phyloP scores from a whole-genome alignment of 1,139 yeast genomes.

The Candida glucosophila region DNA sequence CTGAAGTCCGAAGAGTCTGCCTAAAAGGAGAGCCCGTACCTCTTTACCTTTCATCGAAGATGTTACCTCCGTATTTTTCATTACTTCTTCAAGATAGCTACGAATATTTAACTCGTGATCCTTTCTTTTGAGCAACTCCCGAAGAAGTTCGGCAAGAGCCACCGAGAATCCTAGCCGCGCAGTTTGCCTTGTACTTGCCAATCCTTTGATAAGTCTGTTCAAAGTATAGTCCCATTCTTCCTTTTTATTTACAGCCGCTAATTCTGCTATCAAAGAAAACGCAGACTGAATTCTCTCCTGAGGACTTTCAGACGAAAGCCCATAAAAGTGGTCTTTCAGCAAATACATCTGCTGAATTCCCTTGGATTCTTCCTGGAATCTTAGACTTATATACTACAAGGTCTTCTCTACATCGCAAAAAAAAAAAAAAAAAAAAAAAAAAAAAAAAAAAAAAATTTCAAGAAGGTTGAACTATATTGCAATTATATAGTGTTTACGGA shows the following conservation, averaged over 20 bases:
- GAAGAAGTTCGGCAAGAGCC: slow-evolving; percentile 72
- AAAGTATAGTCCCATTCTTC: slow-evolving; percentile 80
- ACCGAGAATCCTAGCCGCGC: slow-evolving; percentile 86
- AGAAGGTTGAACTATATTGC: slow-evolving; percentile 1
- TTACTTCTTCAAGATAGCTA: slow-evolving; percentile 36
- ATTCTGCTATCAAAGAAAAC: slow-evolving; percentile 52
- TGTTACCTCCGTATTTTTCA: slow-evolving; percentile 32
- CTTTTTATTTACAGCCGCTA: slow-evolving; percentile 32
- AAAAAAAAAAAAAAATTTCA: slow-evolving; percentile 1
- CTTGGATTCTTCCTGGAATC: slow-evolving; percentile 2
- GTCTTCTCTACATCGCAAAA: slow-evolving; percentile 10
- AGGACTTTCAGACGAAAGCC: slow-evolving; percentile 69
- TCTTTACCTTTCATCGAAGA: slow-evolving; percentile 69
- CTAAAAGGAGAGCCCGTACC: slow-evolving; percentile 73
- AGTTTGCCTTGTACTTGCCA: slow-evolving; percentile 72
- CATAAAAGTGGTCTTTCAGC: slow-evolving; percentile 69
- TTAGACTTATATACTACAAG: slow-evolving; percentile 1
- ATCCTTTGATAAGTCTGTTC: slow-evolving; percentile 69
- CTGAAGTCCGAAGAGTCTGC: slow-evolving; percentile 78
- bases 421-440: slow-evolving; percentile 3
- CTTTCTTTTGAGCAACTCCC: slow-evolving; percentile 29
- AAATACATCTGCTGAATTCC: slow-evolving; percentile 42
- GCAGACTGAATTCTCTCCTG: slow-evolving; percentile 71
- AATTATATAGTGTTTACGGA: background rate
- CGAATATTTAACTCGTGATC: slow-evolving; percentile 21